Percentiles rank a stretch among this genome's conserved stretches.
phyloP scores from a whole-genome alignment of 2,329 filamentous ascomycete species.

The Orbilia javanica region DNA sequence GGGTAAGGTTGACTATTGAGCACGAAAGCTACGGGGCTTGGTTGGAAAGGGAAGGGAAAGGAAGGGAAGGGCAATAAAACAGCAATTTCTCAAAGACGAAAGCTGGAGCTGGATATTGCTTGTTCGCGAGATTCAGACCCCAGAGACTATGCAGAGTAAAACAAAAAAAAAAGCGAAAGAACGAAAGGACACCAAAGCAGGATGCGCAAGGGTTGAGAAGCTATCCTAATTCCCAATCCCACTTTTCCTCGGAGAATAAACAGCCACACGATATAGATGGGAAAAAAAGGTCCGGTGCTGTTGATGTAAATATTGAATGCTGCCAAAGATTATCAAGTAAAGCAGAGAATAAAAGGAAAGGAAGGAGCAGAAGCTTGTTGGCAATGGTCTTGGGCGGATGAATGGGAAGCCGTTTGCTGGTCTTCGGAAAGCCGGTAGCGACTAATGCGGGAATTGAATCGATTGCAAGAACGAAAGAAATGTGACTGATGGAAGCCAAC shows the following conservation, averaged over 20 bases:
- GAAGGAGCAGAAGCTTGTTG: neutral
- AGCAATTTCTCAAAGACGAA: conserved; percentile 15
- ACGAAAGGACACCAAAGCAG: conserved; percentile 54
- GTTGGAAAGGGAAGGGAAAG: conserved; percentile 2
- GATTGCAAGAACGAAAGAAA: conserved; percentile 48
- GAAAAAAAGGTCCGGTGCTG: neutral
- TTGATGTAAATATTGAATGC: neutral
- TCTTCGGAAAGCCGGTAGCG: conserved; percentile 54
- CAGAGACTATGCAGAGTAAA: neutral
- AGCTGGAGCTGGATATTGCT: conserved; percentile 1
- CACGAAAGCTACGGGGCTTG: neutral
- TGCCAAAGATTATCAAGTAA: conserved; percentile 21
- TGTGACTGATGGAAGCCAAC: conserved; percentile 43
- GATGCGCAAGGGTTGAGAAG: conserved; percentile 54
- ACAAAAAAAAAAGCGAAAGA: conserved; percentile 25
- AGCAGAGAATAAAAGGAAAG: neutral
- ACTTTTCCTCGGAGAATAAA: conserved; percentile 55
- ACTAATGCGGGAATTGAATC: conserved; percentile 53
- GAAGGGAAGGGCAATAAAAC: neutral
- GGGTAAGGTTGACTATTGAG: conserved; percentile 4
- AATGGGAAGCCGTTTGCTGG: conserved; percentile 45
- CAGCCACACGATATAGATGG: conserved; percentile 44
- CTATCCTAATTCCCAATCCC: conserved; percentile 55
- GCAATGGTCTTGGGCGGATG: conserved; percentile 28
- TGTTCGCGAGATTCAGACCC: neutral